phyloP scores from a whole-genome alignment of 2,329 filamentous ascomycete genomes.

The Ceratocystis variospora region DNA sequence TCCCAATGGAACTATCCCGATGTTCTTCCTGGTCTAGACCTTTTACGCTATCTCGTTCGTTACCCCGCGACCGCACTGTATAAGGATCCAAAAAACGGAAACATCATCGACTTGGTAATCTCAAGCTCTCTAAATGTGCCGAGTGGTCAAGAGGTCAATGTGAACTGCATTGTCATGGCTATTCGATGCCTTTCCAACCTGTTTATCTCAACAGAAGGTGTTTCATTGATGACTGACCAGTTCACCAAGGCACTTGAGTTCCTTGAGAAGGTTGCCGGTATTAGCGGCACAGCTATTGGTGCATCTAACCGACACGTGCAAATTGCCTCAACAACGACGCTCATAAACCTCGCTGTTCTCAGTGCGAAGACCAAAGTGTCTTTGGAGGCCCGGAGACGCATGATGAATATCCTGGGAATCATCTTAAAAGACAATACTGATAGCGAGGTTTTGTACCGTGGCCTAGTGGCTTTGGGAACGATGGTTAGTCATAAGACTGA shows the following conservation, averaged over 20 bases:
- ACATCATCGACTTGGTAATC: slow-evolving; percentile 45
- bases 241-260: slow-evolving; percentile 46
- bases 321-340: slow-evolving; percentile 67
- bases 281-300: slow-evolving; percentile 36
- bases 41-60: slow-evolving; percentile 69
- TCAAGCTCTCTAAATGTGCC: slow-evolving; percentile 28
- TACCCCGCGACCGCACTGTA: slow-evolving; percentile 52
- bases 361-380: slow-evolving; percentile 23
- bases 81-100: slow-evolving; percentile 37
- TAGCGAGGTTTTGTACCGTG: slow-evolving; percentile 69
- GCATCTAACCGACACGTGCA: slow-evolving; percentile 61
- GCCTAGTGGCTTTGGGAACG: slow-evolving; percentile 72
- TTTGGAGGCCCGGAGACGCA: slow-evolving; percentile 32
- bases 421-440: slow-evolving; percentile 57
- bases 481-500: slow-evolving; percentile 35
- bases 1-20: slow-evolving; percentile 69
- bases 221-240: slow-evolving; percentile 46
- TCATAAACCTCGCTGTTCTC: slow-evolving; percentile 74
- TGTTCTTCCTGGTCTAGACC: slow-evolving; percentile 70
- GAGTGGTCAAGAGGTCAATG: slow-evolving; percentile 43
- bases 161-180: slow-evolving; percentile 80
- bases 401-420: slow-evolving; percentile 48
- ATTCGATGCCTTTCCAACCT: slow-evolving; percentile 71
- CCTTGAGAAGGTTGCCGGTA: slow-evolving; percentile 47
- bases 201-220: slow-evolving; percentile 61